A percentile compares a stretch with the other conserved stretches of the same genome.
Conservation (phyloP, 352 stramenopile species). For the Thalassiosira ordinaria region DNA sequence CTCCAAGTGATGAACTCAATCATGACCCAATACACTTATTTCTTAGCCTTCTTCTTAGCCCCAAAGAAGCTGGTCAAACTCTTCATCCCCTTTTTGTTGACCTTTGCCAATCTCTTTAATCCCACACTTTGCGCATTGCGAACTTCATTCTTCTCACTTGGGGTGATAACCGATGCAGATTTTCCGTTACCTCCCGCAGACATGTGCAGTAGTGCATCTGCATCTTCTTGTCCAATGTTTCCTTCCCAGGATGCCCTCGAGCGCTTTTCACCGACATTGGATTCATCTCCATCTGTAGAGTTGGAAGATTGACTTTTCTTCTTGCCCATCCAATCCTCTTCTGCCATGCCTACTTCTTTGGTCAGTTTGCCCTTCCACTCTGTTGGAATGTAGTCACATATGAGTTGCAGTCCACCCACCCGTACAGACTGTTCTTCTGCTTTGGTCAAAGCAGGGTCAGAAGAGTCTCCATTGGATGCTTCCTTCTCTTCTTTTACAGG, state of each 20-base stretch:
- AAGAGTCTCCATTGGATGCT: no score
- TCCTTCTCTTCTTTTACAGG: conserved; percentile 22
- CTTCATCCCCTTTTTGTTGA: conserved; percentile 83
- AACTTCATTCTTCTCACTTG: conserved; percentile 36
- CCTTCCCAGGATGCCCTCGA: conserved; percentile 48
- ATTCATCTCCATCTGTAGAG: conserved; percentile 8
- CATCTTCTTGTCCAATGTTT: conserved; percentile 54
- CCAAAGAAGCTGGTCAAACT: conserved; percentile 78
- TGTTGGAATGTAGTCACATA: conserved; percentile 71
- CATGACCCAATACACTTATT: no score
- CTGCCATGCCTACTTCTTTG: conserved; percentile 40
- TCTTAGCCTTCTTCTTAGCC: conserved; percentile 53
- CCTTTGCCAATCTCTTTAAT: conserved; percentile 72
- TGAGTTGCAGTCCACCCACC: conserved; percentile 64
- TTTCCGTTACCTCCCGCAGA: conserved; percentile 27
- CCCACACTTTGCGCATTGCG: conserved; percentile 53
- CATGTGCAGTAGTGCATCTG: conserved; percentile 45
- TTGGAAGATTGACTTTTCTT: conserved; percentile 22
- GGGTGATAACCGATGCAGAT: conserved; percentile 21
- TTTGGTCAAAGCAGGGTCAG: conserved; percentile 21
- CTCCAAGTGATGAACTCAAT: no score
- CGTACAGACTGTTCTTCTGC: conserved; percentile 42
- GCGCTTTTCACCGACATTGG: conserved; percentile 23
- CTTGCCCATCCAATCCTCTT: conserved; percentile 52
- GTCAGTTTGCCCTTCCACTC: conserved; percentile 62